Evolutionary conservation across 2,329 filamentous ascomycete species (phyloP).

Genomic region (Fusarium xyrophilum): DNA sequence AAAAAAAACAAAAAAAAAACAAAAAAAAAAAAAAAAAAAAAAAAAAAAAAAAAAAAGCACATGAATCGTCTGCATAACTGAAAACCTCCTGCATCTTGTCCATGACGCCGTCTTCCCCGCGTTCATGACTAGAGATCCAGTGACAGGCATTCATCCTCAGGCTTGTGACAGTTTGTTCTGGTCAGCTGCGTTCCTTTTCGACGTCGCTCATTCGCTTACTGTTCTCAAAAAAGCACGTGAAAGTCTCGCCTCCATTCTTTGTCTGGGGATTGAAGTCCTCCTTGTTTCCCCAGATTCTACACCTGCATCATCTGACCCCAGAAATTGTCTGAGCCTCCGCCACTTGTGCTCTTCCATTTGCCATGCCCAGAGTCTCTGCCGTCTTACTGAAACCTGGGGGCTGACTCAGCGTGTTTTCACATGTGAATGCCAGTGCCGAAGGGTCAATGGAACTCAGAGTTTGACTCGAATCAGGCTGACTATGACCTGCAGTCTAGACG

Average conservation of each 20-base stretch:
- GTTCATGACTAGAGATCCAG: constrained; percentile 25
- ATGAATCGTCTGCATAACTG: constrained; percentile 24
- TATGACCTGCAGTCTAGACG: neutral
- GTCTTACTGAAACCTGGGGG: constrained; percentile 4
- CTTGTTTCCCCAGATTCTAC: constrained; percentile 32
- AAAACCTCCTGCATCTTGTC: constrained; percentile 3
- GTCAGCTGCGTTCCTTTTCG: constrained; percentile 27
- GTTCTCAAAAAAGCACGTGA: constrained; percentile 29
- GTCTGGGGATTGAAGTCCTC: constrained; percentile 8
- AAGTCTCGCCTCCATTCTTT: constrained; percentile 11
- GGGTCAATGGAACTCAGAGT: neutral
- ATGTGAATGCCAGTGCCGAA: constrained; percentile 3
- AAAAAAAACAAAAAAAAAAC: too few relatives aligned
- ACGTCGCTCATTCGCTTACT: constrained; percentile 11
- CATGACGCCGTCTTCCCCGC: constrained; percentile 27
- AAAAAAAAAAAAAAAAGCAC: constrained; percentile 2
- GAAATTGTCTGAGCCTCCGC: constrained; percentile 27
- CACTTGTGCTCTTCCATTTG: constrained; percentile 15
- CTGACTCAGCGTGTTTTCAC: constrained; percentile 28
- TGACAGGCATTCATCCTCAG: constrained; percentile 13
- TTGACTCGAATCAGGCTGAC: neutral
- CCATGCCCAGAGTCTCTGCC: constrained; percentile 11
- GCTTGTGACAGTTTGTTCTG: constrained; percentile 28
- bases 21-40: too few relatives aligned
- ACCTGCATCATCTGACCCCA: constrained; percentile 35